phyloP scores from a whole-genome alignment of 2,329 filamentous ascomycete genomes.

The Rhynchosporium secalis region DNA sequence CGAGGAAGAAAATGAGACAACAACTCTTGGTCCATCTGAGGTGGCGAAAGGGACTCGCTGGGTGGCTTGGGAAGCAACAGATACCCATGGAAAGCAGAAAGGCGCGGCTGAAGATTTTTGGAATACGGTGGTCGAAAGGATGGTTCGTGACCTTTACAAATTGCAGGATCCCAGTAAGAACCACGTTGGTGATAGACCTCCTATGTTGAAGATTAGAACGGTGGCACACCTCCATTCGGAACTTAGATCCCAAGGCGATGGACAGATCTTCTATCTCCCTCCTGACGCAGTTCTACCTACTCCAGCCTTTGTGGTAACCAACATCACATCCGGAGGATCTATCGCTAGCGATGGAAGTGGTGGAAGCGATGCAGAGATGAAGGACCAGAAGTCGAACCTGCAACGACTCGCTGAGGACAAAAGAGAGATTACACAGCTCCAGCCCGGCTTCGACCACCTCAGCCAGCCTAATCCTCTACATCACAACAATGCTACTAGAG shows the following conservation, averaged over 20 bases:
- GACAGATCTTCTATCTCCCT: background rate
- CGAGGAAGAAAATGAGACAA: background rate
- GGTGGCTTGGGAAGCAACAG: constrained; percentile 7
- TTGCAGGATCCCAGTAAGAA: background rate
- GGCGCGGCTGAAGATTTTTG: background rate
- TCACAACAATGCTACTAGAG: too few relatives aligned
- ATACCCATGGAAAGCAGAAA: background rate
- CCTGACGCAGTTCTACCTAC: background rate
- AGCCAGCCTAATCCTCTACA: too few relatives aligned
- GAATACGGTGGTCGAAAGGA: background rate
- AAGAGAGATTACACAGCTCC: too few relatives aligned
- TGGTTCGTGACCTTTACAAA: background rate
- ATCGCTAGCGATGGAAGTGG: background rate
- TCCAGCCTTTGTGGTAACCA: background rate
- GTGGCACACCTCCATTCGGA: background rate
- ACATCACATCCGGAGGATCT: constrained; percentile 1
- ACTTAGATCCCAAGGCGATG: background rate
- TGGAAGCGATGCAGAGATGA: background rate
- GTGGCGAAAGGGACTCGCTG: background rate
- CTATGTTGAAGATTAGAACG: constrained; percentile 10
- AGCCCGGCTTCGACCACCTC: too few relatives aligned
- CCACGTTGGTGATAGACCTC: background rate
- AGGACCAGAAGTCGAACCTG: too few relatives aligned
- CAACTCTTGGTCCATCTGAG: too few relatives aligned
- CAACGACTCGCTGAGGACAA: too few relatives aligned